phyloP scores from a whole-genome alignment of 1,284 basidiomycete species.

The Taiwanofungus camphoratus region DNA sequence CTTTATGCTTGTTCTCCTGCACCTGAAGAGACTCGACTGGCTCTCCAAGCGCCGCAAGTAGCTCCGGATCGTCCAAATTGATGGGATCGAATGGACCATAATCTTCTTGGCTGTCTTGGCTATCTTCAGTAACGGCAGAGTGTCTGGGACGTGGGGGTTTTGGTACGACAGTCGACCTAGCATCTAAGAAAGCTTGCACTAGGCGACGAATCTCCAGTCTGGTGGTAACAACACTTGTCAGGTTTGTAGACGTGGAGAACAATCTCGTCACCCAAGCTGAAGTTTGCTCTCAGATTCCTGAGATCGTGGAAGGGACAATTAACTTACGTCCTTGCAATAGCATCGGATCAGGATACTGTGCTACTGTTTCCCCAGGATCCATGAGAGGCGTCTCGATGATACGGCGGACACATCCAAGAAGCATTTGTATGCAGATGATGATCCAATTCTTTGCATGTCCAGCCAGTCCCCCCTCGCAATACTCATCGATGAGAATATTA shows the following conservation, averaged over 20 bases:
- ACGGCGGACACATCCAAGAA: conserved; percentile 58
- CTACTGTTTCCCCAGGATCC: conserved; percentile 22
- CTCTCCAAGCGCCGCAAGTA: conserved; percentile 47
- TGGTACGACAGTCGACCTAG: conserved; percentile 48
- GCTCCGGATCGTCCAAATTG: conserved; percentile 55
- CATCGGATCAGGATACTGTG: conserved; percentile 60
- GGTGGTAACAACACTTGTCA: conserved; percentile 31
- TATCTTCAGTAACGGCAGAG: conserved; percentile 27
- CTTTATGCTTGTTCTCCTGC: conserved; percentile 32
- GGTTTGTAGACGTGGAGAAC: conserved; percentile 41
- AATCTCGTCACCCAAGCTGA: conserved; percentile 61
- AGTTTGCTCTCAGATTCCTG: conserved; percentile 7
- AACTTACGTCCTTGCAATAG: conserved; percentile 58
- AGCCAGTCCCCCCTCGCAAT: conserved; percentile 24
- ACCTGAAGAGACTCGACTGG: conserved; percentile 22
- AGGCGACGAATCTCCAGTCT: conserved; percentile 53
- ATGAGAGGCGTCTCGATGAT: conserved; percentile 52
- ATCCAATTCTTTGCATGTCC: conserved; percentile 19
- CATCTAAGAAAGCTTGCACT: conserved; percentile 62
- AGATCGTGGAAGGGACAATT: conserved; percentile 1
- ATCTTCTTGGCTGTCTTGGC: conserved; percentile 75
- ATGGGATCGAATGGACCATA: conserved; percentile 46
- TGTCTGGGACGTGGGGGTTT: conserved; percentile 34
- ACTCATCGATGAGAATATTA: conserved; percentile 54
- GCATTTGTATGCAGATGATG: conserved; percentile 38